These are phyloP conservation scores for Pyricularia grisea DNA, from an alignment of 2,329 filamentous ascomycete species.

Conservation along the genomic window DNA sequence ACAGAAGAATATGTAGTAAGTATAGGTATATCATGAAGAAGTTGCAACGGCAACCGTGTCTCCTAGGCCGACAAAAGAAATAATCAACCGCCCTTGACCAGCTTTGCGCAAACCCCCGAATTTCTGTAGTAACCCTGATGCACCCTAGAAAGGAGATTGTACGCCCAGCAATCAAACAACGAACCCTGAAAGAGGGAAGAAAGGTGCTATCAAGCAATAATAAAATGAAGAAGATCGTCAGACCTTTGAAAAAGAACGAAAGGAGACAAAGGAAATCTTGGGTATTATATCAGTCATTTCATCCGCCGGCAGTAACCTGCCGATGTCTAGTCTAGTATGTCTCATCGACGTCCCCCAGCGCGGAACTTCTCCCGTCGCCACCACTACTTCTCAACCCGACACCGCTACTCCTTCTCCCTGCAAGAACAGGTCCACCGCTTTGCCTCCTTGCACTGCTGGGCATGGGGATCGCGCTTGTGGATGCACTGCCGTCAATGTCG, in stretches of 20 bases:
- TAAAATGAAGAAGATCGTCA: not conserved
- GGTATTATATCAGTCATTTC: not conserved
- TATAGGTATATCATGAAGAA: not conserved
- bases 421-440: conserved; percentile 14
- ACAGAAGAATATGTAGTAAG: not conserved
- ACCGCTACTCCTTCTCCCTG: conserved; percentile 30
- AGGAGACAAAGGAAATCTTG: not conserved
- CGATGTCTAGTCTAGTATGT: conserved; percentile 31
- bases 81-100: not conserved
- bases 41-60: not conserved
- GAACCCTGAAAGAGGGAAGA: not conserved
- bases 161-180: not conserved
- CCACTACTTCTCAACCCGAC: conserved; percentile 15
- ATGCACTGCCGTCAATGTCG: conserved; percentile 23
- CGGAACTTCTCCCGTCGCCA: conserved; percentile 18
- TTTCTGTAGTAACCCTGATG: not conserved
- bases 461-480: conserved; percentile 34
- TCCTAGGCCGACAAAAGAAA: not conserved
- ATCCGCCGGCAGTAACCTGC: not conserved
- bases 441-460: conserved; percentile 29
- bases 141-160: not conserved
- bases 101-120: not conserved
- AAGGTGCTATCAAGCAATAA: not conserved
- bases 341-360: conserved; percentile 41
- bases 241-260: not conserved